Base-by-base conservation (phyloP, 2,329 filamentous ascomycete genomes). In the Botryosphaeria dothidea region DNA sequence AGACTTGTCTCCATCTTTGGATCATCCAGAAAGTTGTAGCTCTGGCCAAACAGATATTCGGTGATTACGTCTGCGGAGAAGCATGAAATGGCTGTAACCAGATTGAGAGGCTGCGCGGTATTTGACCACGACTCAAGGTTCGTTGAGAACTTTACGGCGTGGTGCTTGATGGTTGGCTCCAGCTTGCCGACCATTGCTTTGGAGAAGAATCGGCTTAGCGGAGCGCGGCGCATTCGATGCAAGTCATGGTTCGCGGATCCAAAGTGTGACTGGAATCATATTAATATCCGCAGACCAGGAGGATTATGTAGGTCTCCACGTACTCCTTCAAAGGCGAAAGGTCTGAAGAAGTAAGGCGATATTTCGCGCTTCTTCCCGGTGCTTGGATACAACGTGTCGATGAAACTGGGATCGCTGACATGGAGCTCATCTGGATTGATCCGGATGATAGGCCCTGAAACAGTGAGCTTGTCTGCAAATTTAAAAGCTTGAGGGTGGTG, bases 341-440 rank as follows among this genome's bases (percentile, higher is more conserved):
- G 21, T 43, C 3, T 41, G 52, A 1, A 41, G 7, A 17, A 3
- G 19, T 5, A 43, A 1, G 52, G 23, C 27, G 52, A 43, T 5
- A 29, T 68, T 54, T 69, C 66, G 4, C 69, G 62, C 3, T 65
- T 65, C 70, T 63, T 62, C n/a, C 63, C 34, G 3, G 29, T 34
- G 11, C 41, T 27, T 11, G 57, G 64, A 56, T 77, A 78, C 15
- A 78, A 66, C 4, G 73, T 68, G 5, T 77, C 75, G 56, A 73
- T 77, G 71, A 75, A 80, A 51, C 69, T 68, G 23, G 76, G 71
- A 67, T 81, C 79, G 43, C 74, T 71, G 66, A 81, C 77, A 62
- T 82, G 80, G 27, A 81, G 65, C 67, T 81, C 79, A 64, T 76
- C 61, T 9, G 79, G 80, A 3, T 75, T 79, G 62, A 81, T 79